phyloP scores from a whole-genome alignment of 106 monocot genomes.

The Phalaenopsis equestris region DNA sequence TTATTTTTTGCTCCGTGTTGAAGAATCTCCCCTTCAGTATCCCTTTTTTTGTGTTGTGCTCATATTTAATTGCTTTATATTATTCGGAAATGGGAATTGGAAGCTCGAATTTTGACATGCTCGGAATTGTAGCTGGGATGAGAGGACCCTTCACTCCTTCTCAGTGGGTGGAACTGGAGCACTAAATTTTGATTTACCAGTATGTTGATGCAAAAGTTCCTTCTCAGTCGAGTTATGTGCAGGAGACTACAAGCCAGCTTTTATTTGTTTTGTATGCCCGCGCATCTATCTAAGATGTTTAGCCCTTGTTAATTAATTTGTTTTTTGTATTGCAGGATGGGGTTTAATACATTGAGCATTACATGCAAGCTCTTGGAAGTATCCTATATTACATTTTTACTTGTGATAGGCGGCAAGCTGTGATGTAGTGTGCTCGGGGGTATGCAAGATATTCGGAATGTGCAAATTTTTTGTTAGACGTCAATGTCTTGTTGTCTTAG shows the following conservation, averaged over 20 bases:
- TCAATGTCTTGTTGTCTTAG: no score
- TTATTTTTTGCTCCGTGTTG: background rate
- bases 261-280: background rate
- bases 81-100: conserved; percentile 29
- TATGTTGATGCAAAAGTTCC: conserved; percentile 50
- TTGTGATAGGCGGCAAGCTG: no score
- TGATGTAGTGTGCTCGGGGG: no score
- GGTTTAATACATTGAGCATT: no score
- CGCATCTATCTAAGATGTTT: background rate
- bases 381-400: no score
- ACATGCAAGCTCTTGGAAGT: no score
- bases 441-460: no score
- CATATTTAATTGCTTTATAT: background rate
- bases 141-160: conserved; percentile 73
- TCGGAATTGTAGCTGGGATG: conserved; percentile 19
- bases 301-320: no score
- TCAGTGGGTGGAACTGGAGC: conserved; percentile 92
- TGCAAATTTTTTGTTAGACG: no score
- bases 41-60: no score
- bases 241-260: background rate
- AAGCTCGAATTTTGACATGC: conserved; percentile 37
- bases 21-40: no score
- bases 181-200: conserved; percentile 83
- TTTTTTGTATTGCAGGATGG: no score
- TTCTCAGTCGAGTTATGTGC: background rate